A percentile compares a stretch with the other conserved stretches of the same genome.
Evolutionary conservation across 2,329 filamentous ascomycete genomes (phyloP).

Genomic region (Exophiala oligosperma): DNA sequence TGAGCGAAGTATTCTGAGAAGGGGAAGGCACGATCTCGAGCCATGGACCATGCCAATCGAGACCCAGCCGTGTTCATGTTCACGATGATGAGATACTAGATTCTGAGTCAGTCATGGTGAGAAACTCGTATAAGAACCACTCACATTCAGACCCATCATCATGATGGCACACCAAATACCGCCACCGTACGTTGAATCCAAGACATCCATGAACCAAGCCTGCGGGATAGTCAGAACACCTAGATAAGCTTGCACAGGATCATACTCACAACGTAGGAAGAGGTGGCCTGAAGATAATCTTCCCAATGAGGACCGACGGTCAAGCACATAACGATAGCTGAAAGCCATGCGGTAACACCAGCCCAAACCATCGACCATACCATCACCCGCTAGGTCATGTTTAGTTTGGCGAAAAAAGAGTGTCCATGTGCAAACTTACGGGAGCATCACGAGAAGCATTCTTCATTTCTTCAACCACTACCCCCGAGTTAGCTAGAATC

Average conservation of each 20-base stretch:
- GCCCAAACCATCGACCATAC: conserved; percentile 25
- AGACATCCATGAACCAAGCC: conserved; percentile 36
- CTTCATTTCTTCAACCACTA: conserved; percentile 37
- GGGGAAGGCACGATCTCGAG: conserved; percentile 62
- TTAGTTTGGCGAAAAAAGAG: conserved; percentile 39
- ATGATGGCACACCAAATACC: conserved; percentile 25
- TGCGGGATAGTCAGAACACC: conserved; percentile 35
- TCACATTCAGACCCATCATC: conserved; percentile 27
- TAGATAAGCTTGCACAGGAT: no score
- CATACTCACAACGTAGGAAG: conserved; percentile 21
- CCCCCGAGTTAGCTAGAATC: neutral
- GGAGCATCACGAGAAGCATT: conserved; percentile 52
- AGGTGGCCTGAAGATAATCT: conserved; percentile 21
- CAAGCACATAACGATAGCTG: conserved; percentile 25
- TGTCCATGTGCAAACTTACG: conserved; percentile 5
- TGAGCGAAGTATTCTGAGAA: conserved; percentile 53
- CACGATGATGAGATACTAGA: conserved; percentile 24
- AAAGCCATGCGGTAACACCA: conserved; percentile 24
- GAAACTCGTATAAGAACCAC: neutral
- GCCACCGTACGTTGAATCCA: conserved; percentile 38
- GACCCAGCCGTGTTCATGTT: conserved; percentile 26
- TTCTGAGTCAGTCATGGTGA: neutral
- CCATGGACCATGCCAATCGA: conserved; percentile 32
- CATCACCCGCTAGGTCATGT: conserved; percentile 19
- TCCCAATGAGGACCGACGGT: conserved; percentile 25